phyloP scores from a whole-genome alignment of 1,284 basidiomycete genomes.

The Rhizoctonia solani region DNA sequence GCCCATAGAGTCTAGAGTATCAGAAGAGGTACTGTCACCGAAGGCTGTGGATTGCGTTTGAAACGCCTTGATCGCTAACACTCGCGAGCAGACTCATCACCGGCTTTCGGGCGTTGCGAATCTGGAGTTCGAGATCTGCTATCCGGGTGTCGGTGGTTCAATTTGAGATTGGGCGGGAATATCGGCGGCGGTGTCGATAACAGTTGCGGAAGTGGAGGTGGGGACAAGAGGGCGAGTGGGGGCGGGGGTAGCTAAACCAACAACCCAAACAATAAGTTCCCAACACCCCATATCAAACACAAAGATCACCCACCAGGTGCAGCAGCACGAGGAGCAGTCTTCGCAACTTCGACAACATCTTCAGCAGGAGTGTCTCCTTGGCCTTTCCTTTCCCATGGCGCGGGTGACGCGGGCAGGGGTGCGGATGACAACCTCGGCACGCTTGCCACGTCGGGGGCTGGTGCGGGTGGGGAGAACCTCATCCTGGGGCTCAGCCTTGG shows the following conservation, averaged over 20 bases:
- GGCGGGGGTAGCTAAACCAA: not conserved
- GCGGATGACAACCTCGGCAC: constrained; percentile 23
- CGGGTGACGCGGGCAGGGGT: not conserved
- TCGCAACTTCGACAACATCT: not conserved
- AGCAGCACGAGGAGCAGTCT: not conserved
- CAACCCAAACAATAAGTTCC: not conserved
- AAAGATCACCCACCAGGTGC: not conserved
- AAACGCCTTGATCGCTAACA: not conserved
- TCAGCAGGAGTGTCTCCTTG: not conserved
- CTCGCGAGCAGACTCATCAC: constrained; percentile 9
- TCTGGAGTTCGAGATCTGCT: constrained; percentile 8
- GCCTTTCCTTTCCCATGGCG: constrained; percentile 21
- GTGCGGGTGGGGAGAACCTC: not conserved
- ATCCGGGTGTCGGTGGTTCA: constrained; percentile 3
- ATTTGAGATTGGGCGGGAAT: not conserved
- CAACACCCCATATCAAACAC: not conserved
- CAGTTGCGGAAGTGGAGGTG: not conserved
- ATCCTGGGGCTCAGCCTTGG: constrained; percentile 1
- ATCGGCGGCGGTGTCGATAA: constrained; percentile 1
- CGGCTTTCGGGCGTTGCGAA: constrained; percentile 22
- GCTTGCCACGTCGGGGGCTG: constrained; percentile 5
- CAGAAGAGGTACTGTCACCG: not conserved
- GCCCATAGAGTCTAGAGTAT: not conserved
- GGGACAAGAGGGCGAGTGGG: not conserved
- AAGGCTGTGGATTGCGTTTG: not conserved